These are phyloP conservation scores for Chrysanthemum makinoi DNA, from an alignment of 129 eudicot species.

Conservation along the genomic window DNA sequence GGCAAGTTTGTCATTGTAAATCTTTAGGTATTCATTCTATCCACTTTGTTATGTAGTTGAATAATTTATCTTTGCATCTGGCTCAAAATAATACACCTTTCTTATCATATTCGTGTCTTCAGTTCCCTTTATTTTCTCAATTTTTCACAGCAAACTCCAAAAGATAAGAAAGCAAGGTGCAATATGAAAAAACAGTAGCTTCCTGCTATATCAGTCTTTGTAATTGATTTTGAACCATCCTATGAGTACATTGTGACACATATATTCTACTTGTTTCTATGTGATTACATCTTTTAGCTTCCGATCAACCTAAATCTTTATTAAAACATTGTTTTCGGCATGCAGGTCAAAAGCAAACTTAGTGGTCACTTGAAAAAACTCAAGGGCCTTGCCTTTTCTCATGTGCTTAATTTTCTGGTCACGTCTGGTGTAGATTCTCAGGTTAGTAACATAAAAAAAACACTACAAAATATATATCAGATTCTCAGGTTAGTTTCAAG, in stretches of 20 bases:
- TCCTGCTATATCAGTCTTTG: not conserved
- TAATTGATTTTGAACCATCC: not conserved
- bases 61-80: not conserved
- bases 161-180: slow-evolving; percentile 97
- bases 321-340: not conserved
- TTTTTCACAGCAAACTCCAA: slow-evolving; percentile 74
- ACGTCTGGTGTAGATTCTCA: slow-evolving; percentile 77
- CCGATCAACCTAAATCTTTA: not conserved
- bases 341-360: slow-evolving; percentile 94
- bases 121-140: not conserved
- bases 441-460: too few species aligned
- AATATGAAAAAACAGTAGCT: not conserved
- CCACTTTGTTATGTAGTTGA: slow-evolving; percentile 2
- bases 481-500: too few species aligned
- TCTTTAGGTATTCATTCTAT: slow-evolving; percentile 60
- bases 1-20: slow-evolving; percentile 82
- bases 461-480: too few species aligned
- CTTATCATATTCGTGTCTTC: not conserved
- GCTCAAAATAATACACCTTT: too few species aligned
- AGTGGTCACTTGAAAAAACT: slow-evolving; percentile 89
- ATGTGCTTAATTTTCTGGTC: slow-evolving; percentile 72
- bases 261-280: not conserved
- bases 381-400: slow-evolving; percentile 93
- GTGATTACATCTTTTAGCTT: not conserved
- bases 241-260: not conserved